phyloP scores from a whole-genome alignment of 345 rosid genomes.

The Viola odorata region DNA sequence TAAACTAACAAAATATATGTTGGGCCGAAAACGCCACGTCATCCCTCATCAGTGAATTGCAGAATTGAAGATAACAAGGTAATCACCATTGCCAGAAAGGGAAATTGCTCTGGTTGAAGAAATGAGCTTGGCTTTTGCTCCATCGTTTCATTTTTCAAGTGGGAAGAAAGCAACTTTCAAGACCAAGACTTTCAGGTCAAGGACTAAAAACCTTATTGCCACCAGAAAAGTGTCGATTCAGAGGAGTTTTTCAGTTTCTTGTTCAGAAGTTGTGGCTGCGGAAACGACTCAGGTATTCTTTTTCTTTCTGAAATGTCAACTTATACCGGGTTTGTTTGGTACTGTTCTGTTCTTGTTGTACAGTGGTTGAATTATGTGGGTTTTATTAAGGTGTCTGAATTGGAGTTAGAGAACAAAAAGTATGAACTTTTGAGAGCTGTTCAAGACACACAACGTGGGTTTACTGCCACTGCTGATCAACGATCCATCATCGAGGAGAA shows the following conservation, averaged over 20 bases:
- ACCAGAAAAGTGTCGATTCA: conserved; percentile 16
- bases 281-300: conserved; percentile 27
- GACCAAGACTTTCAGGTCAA: conserved; percentile 11
- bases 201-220: conserved; percentile 12
- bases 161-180: conserved; percentile 21
- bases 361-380: conserved; percentile 9
- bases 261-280: conserved; percentile 41
- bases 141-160: conserved; percentile 28
- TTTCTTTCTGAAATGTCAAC: not conserved
- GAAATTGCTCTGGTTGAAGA: not conserved
- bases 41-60: no score
- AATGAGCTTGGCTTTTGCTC: conserved; percentile 43
- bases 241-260: conserved; percentile 22
- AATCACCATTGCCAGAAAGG: no score
- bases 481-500: conserved; percentile 79
- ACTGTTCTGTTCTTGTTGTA: not conserved
- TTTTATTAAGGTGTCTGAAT: conserved; percentile 41
- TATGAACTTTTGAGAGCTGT: conserved; percentile 57
- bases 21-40: no score
- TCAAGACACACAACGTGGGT: conserved; percentile 74
- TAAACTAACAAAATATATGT: no score
- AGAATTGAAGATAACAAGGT: no score
- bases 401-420: conserved; percentile 61
- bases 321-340: not conserved
- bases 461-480: conserved; percentile 53